phyloP scores from a whole-genome alignment of 352 stramenopile genomes.

The Phytophthora megakarya region DNA sequence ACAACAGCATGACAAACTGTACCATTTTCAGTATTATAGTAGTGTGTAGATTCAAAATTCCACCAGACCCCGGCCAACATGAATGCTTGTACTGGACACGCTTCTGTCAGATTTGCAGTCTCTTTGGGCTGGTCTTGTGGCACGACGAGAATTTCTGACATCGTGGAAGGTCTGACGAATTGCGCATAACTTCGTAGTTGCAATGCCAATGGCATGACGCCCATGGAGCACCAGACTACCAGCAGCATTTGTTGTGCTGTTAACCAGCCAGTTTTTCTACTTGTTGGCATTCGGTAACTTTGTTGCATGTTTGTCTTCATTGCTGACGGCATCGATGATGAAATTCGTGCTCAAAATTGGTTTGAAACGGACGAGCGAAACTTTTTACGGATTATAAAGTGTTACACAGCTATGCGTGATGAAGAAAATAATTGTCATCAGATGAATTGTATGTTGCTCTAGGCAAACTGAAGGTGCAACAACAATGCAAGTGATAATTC shows the following conservation, averaged over 20 bases:
- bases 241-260: background rate
- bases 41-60: conserved; percentile 27
- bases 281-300: too few relatives aligned
- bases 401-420: too few relatives aligned
- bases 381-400: too few relatives aligned
- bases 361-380: too few relatives aligned
- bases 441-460: too few relatives aligned
- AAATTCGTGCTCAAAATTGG: too few relatives aligned
- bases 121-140: background rate
- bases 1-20: conserved; percentile 26
- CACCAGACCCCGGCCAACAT: conserved; percentile 19
- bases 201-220: background rate
- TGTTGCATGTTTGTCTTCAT: too few relatives aligned
- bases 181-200: background rate
- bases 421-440: too few relatives aligned
- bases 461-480: too few relatives aligned
- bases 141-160: background rate
- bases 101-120: background rate
- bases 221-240: background rate
- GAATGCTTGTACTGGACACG: conserved; percentile 11
- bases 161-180: background rate
- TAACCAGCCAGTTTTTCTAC: too few relatives aligned
- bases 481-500: background rate
- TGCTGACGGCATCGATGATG: too few relatives aligned
- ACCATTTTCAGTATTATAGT: background rate